phyloP scores from a whole-genome alignment of 257 asterid species.

The Penstemon davidsonii region DNA sequence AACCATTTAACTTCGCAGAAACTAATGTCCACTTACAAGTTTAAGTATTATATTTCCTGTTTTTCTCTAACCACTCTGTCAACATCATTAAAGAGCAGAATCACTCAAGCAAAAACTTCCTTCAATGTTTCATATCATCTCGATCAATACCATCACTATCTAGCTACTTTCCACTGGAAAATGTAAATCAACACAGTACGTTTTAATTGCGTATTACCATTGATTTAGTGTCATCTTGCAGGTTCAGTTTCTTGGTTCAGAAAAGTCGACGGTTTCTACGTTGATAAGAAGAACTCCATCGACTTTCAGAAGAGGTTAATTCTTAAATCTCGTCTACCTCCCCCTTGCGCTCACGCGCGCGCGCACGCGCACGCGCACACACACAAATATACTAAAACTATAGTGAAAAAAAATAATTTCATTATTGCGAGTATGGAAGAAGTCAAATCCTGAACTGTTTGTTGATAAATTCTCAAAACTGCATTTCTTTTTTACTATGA shows the following conservation, averaged over 20 bases:
- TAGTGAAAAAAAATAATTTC: too few relatives aligned
- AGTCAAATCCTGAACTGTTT: too few relatives aligned
- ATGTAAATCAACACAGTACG: background rate
- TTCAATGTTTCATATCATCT: conserved; percentile 4
- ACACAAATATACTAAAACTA: background rate
- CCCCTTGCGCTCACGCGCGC: conserved; percentile 20
- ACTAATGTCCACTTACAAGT: conserved; percentile 28
- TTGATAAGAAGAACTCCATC: conserved; percentile 37
- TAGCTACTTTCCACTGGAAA: background rate
- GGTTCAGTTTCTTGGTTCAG: conserved; percentile 32
- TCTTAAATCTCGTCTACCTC: conserved; percentile 14
- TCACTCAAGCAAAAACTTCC: conserved; percentile 17
- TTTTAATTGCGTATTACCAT: background rate
- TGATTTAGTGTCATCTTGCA: conserved; percentile 12
- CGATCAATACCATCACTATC: conserved; percentile 17
- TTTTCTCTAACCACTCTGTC: conserved; percentile 26
- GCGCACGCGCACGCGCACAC: background rate
- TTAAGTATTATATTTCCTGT: conserved; percentile 25
- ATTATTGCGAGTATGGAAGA: too few relatives aligned
- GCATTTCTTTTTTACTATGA: too few relatives aligned
- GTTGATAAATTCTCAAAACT: background rate
- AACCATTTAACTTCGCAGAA: conserved; percentile 33
- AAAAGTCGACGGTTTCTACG: conserved; percentile 54
- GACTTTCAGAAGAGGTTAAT: conserved; percentile 16
- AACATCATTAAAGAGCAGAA: conserved; percentile 25